A percentile compares a stretch with the other conserved stretches of the same genome.
Evolutionary conservation across 2,329 filamentous ascomycete genomes (phyloP).

Genomic region (Apiospora saccharicola): DNA sequence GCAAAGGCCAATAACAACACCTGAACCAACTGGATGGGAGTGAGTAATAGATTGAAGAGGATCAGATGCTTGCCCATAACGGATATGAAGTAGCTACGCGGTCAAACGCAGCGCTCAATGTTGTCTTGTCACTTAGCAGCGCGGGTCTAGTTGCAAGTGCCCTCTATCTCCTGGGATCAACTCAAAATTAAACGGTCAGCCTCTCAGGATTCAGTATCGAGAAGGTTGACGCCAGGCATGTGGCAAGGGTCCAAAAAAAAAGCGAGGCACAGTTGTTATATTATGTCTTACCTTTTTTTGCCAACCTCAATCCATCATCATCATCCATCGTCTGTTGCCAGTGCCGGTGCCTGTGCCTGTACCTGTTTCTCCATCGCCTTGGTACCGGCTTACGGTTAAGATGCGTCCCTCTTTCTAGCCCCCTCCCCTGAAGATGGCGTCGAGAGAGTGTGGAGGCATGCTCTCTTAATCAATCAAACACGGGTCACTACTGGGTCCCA

Average conservation of each 20-base stretch:
- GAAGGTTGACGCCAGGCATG: conserved; percentile 11
- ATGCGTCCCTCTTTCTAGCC: conserved; percentile 8
- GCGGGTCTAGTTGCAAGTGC: background rate
- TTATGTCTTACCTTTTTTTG: background rate
- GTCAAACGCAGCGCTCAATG: background rate
- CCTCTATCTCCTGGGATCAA: background rate
- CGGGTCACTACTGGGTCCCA: conserved; percentile 11
- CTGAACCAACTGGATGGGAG: background rate
- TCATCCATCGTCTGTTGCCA: background rate
- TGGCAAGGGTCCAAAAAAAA: background rate
- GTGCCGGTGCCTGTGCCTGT: background rate
- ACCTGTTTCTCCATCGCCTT: background rate
- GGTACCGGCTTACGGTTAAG: background rate
- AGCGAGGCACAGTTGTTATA: background rate
- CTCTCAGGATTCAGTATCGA: conserved; percentile 10
- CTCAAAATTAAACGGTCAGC: conserved; percentile 19
- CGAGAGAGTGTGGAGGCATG: conserved; percentile 19
- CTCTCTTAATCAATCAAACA: conserved; percentile 4
- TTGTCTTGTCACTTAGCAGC: conserved; percentile 1
- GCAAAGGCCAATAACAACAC: conserved; percentile 13
- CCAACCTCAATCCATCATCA: background rate
- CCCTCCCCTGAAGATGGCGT: conserved; percentile 18
- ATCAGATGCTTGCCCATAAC: background rate
- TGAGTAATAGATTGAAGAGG: background rate
- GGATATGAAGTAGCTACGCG: background rate